Conservation (phyloP, 129 eudicot species). For the Centaurea solstitialis region DNA sequence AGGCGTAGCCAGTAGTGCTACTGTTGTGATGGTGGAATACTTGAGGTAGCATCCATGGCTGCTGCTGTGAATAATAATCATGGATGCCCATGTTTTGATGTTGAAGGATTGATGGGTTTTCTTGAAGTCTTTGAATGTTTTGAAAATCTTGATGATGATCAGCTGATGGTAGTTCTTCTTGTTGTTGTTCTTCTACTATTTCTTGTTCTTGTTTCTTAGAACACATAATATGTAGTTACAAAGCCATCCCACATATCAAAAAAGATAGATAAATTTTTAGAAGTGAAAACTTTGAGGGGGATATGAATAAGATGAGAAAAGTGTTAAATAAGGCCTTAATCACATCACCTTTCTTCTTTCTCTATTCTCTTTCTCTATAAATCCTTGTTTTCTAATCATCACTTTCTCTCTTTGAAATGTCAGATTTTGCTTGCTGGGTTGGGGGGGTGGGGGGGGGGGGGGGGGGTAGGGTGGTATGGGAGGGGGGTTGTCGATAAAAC, state of each 20-base stretch:
- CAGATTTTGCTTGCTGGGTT: constrained; percentile 12
- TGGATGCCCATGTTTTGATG: constrained; percentile 40
- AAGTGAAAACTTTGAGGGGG: neutral
- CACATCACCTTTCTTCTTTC: constrained; percentile 31
- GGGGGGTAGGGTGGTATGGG: neutral
- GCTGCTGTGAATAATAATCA: constrained; percentile 41
- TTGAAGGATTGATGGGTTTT: constrained; percentile 41
- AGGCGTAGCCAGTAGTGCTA: constrained; percentile 25
- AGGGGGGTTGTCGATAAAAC: neutral
- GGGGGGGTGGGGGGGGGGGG: neutral
- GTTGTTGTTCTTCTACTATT: constrained; percentile 6
- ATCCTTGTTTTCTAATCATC: constrained; percentile 28
- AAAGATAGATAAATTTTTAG: neutral
- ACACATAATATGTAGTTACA: constrained; percentile 23
- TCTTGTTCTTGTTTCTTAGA: constrained; percentile 34
- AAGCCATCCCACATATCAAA: neutral
- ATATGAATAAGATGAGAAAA: constrained; percentile 16
- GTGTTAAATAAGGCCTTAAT: constrained; percentile 19
- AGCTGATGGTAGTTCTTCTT: neutral
- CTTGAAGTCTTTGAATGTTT: constrained; percentile 39
- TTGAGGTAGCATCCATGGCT: constrained; percentile 60
- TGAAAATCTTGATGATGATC: constrained; percentile 18
- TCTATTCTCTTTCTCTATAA: constrained; percentile 18
- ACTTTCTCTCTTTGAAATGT: constrained; percentile 25
- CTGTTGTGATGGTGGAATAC: constrained; percentile 39